Evolutionary conservation across 108 stramenopile genomes (phyloP).

Genomic region (Skeletonema menzelii): DNA sequence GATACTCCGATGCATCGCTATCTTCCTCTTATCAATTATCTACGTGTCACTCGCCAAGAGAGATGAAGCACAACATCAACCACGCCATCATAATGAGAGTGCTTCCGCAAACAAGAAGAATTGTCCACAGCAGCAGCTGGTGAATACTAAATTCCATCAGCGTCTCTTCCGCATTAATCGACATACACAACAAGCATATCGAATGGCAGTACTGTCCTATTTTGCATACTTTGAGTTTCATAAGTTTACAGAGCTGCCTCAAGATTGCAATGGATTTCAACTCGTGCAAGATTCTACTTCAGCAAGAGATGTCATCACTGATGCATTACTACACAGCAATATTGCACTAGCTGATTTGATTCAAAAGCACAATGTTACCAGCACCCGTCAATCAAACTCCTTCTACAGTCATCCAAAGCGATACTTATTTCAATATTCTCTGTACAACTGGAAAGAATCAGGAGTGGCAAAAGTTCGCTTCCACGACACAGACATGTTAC

Average conservation of each 20-base stretch:
- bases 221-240: slow-evolving; percentile 57
- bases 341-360: not conserved
- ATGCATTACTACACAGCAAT: not conserved
- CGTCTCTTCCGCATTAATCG: not conserved
- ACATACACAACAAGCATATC: slow-evolving; percentile 31
- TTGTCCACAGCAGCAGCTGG: not conserved
- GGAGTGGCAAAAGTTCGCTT: slow-evolving; percentile 36
- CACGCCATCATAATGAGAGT: not conserved
- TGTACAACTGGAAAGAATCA: slow-evolving; percentile 56
- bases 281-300: not conserved
- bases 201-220: slow-evolving; percentile 44
- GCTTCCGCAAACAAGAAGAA: not conserved
- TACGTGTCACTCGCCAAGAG: not conserved
- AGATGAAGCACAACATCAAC: not conserved
- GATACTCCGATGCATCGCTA: not conserved
- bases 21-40: not conserved
- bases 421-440: slow-evolving; percentile 33
- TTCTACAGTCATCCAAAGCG: not conserved
- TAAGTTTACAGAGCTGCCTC: slow-evolving; percentile 4
- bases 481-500: slow-evolving; percentile 59
- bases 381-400: not conserved
- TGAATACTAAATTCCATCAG: not conserved
- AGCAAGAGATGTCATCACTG: not conserved
- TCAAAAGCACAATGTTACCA: not conserved
- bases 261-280: not conserved